Percentiles rank a stretch among this genome's conserved stretches.
phyloP scores from a whole-genome alignment of 2,329 filamentous ascomycete genomes.

The Microthyrium microscopicum region DNA sequence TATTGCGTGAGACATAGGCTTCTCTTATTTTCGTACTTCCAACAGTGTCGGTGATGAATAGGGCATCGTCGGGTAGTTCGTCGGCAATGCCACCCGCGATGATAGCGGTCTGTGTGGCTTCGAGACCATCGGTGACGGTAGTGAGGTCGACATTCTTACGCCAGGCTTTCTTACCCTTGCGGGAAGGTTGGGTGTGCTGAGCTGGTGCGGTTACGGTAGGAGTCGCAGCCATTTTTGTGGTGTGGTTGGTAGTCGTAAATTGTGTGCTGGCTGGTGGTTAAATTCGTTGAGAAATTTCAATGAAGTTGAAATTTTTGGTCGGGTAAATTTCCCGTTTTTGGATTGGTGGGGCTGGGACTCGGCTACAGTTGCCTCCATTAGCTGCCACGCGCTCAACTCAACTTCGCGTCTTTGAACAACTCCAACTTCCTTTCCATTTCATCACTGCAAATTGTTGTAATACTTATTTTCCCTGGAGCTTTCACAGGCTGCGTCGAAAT shows the following conservation, averaged over 20 bases:
- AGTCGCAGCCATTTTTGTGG: constrained; percentile 9
- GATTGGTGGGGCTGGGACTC: neutral
- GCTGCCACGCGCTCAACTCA: too few species aligned
- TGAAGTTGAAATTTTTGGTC: too few species aligned
- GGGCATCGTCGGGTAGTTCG: constrained; percentile 65
- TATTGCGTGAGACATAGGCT: constrained; percentile 48
- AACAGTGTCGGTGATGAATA: constrained; percentile 68
- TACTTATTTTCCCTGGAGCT: too few species aligned
- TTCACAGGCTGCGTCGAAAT: too few species aligned
- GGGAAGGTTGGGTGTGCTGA: constrained; percentile 73
- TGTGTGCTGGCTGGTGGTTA: neutral
- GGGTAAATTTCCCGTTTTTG: too few species aligned
- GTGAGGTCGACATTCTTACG: constrained; percentile 93
- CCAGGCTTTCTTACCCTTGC: constrained; percentile 98
- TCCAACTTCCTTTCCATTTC: too few species aligned
- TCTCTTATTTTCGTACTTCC: constrained; percentile 48
- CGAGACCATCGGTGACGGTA: constrained; percentile 67
- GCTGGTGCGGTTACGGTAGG: constrained; percentile 36
- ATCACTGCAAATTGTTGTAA: too few species aligned
- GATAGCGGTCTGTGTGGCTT: constrained; percentile 73
- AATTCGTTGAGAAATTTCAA: neutral
- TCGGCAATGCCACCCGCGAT: constrained; percentile 76
- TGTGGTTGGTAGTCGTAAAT: constrained; percentile 16
- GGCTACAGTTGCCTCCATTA: too few species aligned
- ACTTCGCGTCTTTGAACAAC: too few species aligned